phyloP scores from a whole-genome alignment of 2,329 filamentous ascomycete genomes.

The Arthrinium phaeospermum region DNA sequence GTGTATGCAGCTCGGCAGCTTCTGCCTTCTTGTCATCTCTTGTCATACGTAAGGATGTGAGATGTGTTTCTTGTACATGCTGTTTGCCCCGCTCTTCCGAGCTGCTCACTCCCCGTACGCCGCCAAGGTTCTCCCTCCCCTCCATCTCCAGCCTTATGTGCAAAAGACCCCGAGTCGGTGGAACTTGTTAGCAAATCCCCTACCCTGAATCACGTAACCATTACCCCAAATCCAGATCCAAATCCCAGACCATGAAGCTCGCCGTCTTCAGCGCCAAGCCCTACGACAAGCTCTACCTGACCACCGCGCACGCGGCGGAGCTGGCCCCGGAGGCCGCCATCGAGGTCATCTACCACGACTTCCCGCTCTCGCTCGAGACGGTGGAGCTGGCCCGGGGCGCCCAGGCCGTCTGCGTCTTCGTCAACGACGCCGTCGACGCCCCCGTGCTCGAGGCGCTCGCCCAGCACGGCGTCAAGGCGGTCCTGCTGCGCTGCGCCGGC shows the following conservation, averaged over 20 bases:
- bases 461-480: constrained; percentile 56
- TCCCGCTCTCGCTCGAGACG: constrained; percentile 61
- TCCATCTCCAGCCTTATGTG: not conserved
- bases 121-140: not conserved
- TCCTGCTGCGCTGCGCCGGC: constrained; percentile 71
- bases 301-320: constrained; percentile 45
- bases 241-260: constrained; percentile 54
- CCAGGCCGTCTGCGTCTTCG: constrained; percentile 69
- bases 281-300: constrained; percentile 64
- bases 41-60: constrained; percentile 13
- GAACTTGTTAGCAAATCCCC: not conserved
- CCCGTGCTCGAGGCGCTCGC: constrained; percentile 58
- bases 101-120: not conserved
- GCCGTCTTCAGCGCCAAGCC: constrained; percentile 69
- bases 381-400: constrained; percentile 57
- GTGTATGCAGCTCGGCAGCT: not conserved
- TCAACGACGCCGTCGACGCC: constrained; percentile 65
- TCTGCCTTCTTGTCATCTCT: not conserved
- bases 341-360: constrained; percentile 63
- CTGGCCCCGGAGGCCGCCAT: constrained; percentile 43
- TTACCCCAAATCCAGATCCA: not conserved
- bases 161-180: not conserved
- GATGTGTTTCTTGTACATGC: not conserved
- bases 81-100: not conserved
- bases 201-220: constrained; percentile 1